Percentiles rank a stretch among this genome's conserved stretches.
These are phyloP conservation scores for Aureobasidium sp. DNA, from an alignment of 2,329 filamentous ascomycete genomes.

Conservation along the genomic window DNA sequence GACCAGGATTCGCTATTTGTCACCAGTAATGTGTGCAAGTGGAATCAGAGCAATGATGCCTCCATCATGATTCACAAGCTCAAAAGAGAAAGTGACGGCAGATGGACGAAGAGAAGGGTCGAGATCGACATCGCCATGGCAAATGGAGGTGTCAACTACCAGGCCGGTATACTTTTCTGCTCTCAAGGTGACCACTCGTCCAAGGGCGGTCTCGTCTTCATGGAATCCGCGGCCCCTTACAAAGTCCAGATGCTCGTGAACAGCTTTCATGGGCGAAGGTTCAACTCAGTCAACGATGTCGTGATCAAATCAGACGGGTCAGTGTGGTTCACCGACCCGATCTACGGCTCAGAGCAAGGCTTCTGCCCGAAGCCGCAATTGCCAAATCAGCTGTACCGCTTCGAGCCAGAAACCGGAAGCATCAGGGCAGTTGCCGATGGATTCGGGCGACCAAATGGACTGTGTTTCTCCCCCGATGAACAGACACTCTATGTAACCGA, in stretches of 20 bases:
- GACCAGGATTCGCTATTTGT: conserved; percentile 32
- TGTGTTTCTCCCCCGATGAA: conserved; percentile 46
- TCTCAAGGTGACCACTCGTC: conserved; percentile 20
- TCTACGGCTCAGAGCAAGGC: conserved; percentile 35
- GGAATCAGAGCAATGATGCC: conserved; percentile 5
- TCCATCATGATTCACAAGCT: conserved; percentile 22
- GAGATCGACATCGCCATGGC: conserved; percentile 31
- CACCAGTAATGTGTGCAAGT: conserved; percentile 29
- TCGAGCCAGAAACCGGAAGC: conserved; percentile 40
- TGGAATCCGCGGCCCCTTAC: conserved; percentile 16
- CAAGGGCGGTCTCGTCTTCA: conserved; percentile 18
- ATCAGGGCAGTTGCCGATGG: conserved; percentile 47
- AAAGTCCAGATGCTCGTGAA: conserved; percentile 37
- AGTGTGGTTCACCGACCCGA: conserved; percentile 23
- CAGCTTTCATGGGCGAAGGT: conserved; percentile 51
- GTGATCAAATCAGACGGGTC: conserved; percentile 39
- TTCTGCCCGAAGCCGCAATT: conserved; percentile 45
- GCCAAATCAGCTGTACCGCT: conserved; percentile 50
- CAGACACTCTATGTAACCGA: conserved; percentile 45
- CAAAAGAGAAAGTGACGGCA: conserved; percentile 11
- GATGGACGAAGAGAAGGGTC: conserved; percentile 22
- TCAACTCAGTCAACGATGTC: conserved; percentile 53
- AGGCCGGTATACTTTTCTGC: conserved; percentile 26
- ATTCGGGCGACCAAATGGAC: conserved; percentile 45
- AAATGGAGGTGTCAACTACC: conserved; percentile 43